phyloP scores from a whole-genome alignment of 2,329 filamentous ascomycete species.

The Diaporthe sp. region DNA sequence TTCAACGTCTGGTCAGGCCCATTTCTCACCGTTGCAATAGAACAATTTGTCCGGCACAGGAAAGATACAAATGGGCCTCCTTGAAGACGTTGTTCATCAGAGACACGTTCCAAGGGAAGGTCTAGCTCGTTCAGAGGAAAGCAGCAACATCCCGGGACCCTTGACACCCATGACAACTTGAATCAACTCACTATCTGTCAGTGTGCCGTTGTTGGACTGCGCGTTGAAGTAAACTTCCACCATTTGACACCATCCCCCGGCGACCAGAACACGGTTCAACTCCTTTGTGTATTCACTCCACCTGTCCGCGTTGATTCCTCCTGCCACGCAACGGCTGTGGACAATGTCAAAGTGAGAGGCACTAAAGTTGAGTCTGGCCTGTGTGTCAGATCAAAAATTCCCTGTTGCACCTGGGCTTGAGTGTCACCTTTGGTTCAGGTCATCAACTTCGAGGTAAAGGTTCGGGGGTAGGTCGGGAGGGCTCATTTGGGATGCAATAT shows the following conservation, averaged over 20 bases:
- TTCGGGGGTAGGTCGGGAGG: conserved; percentile 75
- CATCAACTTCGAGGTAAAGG: conserved; percentile 78
- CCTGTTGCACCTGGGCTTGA: background rate
- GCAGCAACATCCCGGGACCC: no score
- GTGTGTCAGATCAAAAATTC: conserved; percentile 45
- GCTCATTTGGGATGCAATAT: conserved; percentile 78
- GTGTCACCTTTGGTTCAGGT: conserved; percentile 73
- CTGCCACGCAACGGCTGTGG: conserved; percentile 80
- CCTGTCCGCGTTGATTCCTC: conserved; percentile 77
- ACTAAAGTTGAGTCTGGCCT: conserved; percentile 76
- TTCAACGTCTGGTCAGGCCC: background rate
- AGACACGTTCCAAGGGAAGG: background rate
- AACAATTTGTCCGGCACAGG: background rate
- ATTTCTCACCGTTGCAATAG: background rate
- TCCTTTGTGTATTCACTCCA: conserved; percentile 85
- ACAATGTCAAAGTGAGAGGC: conserved; percentile 79
- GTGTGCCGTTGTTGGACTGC: conserved; percentile 86
- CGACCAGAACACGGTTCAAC: conserved; percentile 77
- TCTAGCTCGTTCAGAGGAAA: background rate
- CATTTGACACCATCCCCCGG: conserved; percentile 88
- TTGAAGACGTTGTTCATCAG: background rate
- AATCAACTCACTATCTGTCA: conserved; percentile 76
- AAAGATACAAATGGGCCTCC: background rate
- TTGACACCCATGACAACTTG: conserved; percentile 73
- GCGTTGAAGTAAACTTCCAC: conserved; percentile 89